Evolutionary conservation across 345 rosid genomes (phyloP).

Genomic region (Rhodamnia rubescens): DNA sequence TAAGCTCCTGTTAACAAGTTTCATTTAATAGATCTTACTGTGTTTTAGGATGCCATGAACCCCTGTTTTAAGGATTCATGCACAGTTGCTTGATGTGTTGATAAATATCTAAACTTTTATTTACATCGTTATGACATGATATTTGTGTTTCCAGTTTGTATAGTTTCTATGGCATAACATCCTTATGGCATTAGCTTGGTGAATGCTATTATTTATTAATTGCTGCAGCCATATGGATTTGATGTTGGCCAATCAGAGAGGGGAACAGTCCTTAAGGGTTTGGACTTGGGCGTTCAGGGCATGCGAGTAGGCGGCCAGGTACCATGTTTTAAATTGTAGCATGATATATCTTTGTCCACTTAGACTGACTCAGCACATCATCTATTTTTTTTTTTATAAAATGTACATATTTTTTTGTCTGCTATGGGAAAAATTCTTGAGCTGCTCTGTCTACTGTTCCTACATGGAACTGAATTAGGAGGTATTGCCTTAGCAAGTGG

Average conservation of each 20-base stretch:
- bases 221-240: conserved; percentile 83
- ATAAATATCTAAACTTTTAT: background rate
- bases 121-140: background rate
- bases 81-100: background rate
- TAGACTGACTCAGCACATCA: background rate
- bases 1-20: background rate
- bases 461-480: background rate
- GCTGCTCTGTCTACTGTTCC: background rate
- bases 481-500: background rate
- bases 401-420: background rate
- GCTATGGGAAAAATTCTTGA: background rate
- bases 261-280: conserved; percentile 81
- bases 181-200: background rate
- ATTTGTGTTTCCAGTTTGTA: background rate
- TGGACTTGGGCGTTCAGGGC: conserved; percentile 90
- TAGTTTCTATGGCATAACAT: background rate
- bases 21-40: background rate
- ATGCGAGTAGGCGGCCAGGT: conserved; percentile 98
- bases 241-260: conserved; percentile 90
- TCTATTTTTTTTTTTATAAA: background rate
- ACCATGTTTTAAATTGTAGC: conserved; percentile 1
- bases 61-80: background rate
- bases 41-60: background rate
- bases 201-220: background rate
- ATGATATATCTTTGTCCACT: background rate